Evolutionary conservation across 2,329 filamentous ascomycete species (phyloP), one percentile per base, ranked within the genome.

Genomic region (Furcasterigmium sp.): DNA sequence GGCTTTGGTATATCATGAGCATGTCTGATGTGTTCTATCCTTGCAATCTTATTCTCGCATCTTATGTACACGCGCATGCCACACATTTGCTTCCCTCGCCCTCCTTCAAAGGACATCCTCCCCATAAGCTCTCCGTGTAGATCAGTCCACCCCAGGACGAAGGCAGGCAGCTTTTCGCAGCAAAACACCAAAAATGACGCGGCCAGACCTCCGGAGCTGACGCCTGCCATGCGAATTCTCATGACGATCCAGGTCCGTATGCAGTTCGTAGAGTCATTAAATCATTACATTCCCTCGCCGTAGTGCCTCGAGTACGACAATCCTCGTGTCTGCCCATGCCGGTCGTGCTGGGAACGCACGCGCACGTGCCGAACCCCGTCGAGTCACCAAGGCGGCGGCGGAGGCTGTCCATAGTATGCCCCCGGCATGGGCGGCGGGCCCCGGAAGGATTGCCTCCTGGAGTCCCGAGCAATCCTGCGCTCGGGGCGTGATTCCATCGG

Each of bases 401-500:
- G 32, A 3, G 32, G 32, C 15, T 17, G 32, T 17, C 15, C 41
- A 17, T 45, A 47, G 37, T 49, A 49, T 8, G 30, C 20, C n/a
- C 19, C 23, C 4, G 41, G 38, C 8, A 35, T 29, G 11, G 25
- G 36, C 8, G 30, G 42, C 23, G 47, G 47, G n/a, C 38, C 43
- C 9, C 32, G 15, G 15, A 35, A 35, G 15, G 32, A 35, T 18
- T 35, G 32, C 15, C 32, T 29, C 37, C 44, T 17, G 45, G 41
- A 9, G 36, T 41, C 15, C 37, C 45, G 23, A 39, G 39, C 8
- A 47, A 47, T 25, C 37, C 40, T 5, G 44, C 54, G 18, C 52
- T 45, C 20, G 57, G 57, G 26, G 48, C 67, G 4, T 67, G 66
- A 5, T 67, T 69, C 50, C 67, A 63, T 40, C 3, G 45, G 45